phyloP scores from a whole-genome alignment of 2,329 filamentous ascomycete genomes.

The Aspergillus sp. region DNA sequence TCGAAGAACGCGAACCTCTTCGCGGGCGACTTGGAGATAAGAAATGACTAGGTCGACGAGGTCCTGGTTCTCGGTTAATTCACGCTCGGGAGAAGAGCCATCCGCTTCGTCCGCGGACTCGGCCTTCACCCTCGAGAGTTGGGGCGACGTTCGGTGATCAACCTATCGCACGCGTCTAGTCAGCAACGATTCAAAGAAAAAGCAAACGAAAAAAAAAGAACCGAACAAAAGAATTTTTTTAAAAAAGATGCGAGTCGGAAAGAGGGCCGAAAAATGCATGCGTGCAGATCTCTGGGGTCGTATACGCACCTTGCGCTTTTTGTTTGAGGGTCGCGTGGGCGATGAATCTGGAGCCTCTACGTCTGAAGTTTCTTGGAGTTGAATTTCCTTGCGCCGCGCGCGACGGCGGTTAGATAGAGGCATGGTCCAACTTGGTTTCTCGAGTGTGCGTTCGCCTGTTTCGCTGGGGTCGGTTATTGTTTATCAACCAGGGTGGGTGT shows the following conservation, averaged over 20 bases:
- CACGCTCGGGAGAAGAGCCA: constrained; percentile 43
- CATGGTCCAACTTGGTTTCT: constrained; percentile 27
- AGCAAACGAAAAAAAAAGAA: not conserved
- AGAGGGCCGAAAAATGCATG: not conserved
- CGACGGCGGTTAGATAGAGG: constrained; percentile 46
- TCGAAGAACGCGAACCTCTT: constrained; percentile 45
- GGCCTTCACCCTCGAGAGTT: constrained; percentile 32
- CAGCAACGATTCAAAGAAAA: not conserved
- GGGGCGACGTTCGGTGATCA: constrained; percentile 35
- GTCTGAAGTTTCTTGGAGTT: constrained; percentile 47
- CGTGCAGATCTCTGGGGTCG: not conserved
- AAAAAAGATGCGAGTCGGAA: not conserved
- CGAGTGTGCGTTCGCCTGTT: constrained; percentile 2
- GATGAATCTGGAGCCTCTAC: constrained; percentile 49
- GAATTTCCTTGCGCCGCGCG: constrained; percentile 46
- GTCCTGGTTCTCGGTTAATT: constrained; percentile 44
- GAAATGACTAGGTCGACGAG: constrained; percentile 50
- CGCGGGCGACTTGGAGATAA: constrained; percentile 44
- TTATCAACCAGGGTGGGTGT: not conserved
- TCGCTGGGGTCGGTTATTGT: not conserved
- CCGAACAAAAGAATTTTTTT: not conserved
- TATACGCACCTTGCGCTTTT: constrained; percentile 48
- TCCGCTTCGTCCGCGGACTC: constrained; percentile 45
- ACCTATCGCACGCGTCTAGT: constrained; percentile 24
- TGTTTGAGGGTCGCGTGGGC: constrained; percentile 46